These are phyloP conservation scores for Penicillium sp. DNA, from an alignment of 2,329 filamentous ascomycete genomes.

Conservation along the genomic window DNA sequence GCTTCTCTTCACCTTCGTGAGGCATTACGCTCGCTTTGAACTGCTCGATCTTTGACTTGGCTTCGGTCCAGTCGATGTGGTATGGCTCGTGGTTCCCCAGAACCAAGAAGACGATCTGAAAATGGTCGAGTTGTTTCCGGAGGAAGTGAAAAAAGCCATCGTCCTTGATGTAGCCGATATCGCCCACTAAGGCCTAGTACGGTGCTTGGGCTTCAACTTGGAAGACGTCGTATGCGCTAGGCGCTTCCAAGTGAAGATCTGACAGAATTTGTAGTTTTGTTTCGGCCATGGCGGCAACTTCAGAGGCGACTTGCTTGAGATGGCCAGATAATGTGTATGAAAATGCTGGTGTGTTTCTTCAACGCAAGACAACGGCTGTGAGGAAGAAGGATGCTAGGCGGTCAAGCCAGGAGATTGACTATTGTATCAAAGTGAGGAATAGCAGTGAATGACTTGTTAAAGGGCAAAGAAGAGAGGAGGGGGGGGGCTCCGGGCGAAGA, in stretches of 20 bases:
- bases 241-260: constrained; percentile 52
- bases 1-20: neutral
- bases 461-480: no score
- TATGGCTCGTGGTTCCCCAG: constrained; percentile 55
- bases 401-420: no score
- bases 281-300: constrained; percentile 1
- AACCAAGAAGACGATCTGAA: constrained; percentile 48
- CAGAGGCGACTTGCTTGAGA: no score
- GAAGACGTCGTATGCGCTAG: constrained; percentile 47
- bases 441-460: no score
- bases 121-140: constrained; percentile 42
- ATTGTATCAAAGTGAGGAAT: no score
- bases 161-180: constrained; percentile 48
- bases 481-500: no score
- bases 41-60: constrained; percentile 1
- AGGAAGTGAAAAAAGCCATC: constrained; percentile 39
- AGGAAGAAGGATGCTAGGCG: no score
- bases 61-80: constrained; percentile 6
- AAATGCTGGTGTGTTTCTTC: no score
- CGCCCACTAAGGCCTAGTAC: constrained; percentile 51
- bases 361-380: no score
- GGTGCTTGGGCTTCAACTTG: constrained; percentile 45
- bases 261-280: constrained; percentile 44
- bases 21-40: constrained; percentile 1
- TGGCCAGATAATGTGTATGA: no score